phyloP scores from a whole-genome alignment of 1,284 basidiomycete species.

The Somion occarium region DNA sequence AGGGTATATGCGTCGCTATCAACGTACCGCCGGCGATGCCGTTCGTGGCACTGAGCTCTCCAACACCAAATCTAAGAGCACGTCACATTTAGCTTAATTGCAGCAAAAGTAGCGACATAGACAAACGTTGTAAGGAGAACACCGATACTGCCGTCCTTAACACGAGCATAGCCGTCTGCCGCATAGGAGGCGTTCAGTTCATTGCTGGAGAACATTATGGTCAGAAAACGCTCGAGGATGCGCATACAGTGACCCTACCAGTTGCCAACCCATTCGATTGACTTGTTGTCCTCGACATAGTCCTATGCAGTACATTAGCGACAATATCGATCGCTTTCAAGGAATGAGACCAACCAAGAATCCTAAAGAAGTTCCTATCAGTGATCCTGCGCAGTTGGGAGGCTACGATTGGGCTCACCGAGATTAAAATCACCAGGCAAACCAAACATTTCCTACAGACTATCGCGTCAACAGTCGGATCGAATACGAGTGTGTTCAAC shows the following conservation, averaged over 20 bases:
- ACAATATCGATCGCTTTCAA: too few species aligned
- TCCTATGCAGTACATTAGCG: constrained; percentile 46
- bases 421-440: constrained; percentile 94
- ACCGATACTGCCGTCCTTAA: constrained; percentile 70
- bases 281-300: constrained; percentile 77
- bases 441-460: constrained; percentile 69
- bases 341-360: constrained; percentile 46
- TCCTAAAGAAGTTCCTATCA: constrained; percentile 16
- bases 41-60: constrained; percentile 82
- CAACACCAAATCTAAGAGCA: constrained; percentile 86
- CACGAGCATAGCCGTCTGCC: constrained; percentile 91
- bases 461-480: not conserved
- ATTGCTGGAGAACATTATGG: constrained; percentile 46
- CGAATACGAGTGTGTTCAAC: not conserved
- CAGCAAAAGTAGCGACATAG: constrained; percentile 25
- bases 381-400: too few species aligned
- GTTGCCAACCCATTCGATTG: constrained; percentile 87
- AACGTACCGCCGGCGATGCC: constrained; percentile 66
- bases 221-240: not conserved
- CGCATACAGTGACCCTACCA: constrained; percentile 41
- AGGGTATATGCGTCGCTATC: not conserved
- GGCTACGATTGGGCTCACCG: constrained; percentile 35
- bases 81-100: not conserved
- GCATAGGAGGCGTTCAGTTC: constrained; percentile 88
- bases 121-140: constrained; percentile 73